Base-by-base conservation (phyloP, 75 land plant genomes). In the Larix kaempferi region DNA sequence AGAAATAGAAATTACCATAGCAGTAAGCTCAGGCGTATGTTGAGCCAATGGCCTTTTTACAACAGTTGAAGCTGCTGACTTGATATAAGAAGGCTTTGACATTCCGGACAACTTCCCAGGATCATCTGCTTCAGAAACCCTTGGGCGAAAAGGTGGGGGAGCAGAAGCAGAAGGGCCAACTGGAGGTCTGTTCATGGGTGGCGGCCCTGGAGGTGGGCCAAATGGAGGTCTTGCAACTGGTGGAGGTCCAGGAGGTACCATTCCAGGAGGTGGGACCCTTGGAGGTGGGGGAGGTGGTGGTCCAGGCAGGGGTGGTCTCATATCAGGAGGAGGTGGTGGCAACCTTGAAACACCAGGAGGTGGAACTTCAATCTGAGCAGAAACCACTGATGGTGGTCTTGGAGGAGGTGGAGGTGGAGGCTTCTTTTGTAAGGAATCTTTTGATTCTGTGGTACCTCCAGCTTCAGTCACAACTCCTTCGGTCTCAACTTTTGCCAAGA, bases 41-140 rank as follows among this genome's bases (percentile, higher is more conserved):
- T 98, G 99, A 55, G 99, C 99, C 22, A 98, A 91, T 27, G 99
- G 98, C 74, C 99, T 82, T 79, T 95, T 98, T 23, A 93, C 90
- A 73, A 95, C 98, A 69, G 99, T 98, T 2, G 99, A 78, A 62
- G 93, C 99, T 37, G 99, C 99, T 65, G 99, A 98, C 71, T 98
- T 98, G 6, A 95, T 85, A 88, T 90, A 98, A 13, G 95, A 95
- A 77, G 99, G 96, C 80, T 95, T 95, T 35, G 81, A 85, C 49
- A 81, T 79, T 3, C 29, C 77, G 21, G 78, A 33, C 39, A 86
- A 82, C 41, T 77, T 80, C 17, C 81, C 84, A 67, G 77, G 66
- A 77, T 64, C 64, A 41, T 82, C 88, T 71, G 78, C 86, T 29
- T 87, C 87, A 10, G 69, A 76, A 2, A 61, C 27, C 21, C 83